Percentiles rank a stretch among this genome's conserved stretches.
Conservation (phyloP, 2,329 filamentous ascomycete species). For the Cyphellophora europaea region DNA sequence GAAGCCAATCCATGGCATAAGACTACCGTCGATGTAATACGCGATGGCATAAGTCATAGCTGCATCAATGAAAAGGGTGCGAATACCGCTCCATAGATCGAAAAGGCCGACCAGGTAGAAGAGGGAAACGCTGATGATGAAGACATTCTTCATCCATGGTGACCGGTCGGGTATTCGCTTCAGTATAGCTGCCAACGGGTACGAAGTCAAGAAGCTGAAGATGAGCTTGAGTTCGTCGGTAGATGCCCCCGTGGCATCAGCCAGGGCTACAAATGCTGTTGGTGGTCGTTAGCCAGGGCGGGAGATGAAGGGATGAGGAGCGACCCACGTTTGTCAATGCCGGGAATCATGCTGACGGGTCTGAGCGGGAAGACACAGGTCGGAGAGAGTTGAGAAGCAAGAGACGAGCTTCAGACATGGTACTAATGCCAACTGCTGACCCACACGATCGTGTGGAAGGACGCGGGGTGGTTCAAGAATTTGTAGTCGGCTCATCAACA, state of each 20-base stretch:
- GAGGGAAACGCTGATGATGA: conserved; percentile 67
- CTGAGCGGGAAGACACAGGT: not conserved
- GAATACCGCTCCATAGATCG: conserved; percentile 77
- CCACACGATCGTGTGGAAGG: too few relatives aligned
- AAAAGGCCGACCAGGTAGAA: conserved; percentile 94
- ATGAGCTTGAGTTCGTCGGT: conserved; percentile 77
- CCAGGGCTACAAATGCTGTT: conserved; percentile 53
- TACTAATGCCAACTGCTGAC: too few relatives aligned
- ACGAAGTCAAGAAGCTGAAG: conserved; percentile 81
- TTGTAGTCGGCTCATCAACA: too few relatives aligned
- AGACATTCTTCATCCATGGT: conserved; percentile 78
- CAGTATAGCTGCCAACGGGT: conserved; percentile 76
- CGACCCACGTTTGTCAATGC: conserved; percentile 50
- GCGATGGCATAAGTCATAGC: conserved; percentile 75
- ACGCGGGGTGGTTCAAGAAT: too few relatives aligned
- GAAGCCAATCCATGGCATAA: conserved; percentile 98
- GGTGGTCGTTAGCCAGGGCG: conserved; percentile 11
- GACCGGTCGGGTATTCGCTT: conserved; percentile 83
- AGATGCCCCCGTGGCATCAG: conserved; percentile 50
- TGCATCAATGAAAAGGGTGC: conserved; percentile 70
- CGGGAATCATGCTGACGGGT: conserved; percentile 48
- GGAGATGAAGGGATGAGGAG: conserved; percentile 1
- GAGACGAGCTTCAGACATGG: too few relatives aligned
- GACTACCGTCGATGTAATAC: conserved; percentile 70
- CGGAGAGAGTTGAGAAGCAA: too few relatives aligned